Percentiles rank a stretch among this genome's conserved stretches.
Conservation (phyloP, 345 rosid genomes). For the Populus davidiana region DNA sequence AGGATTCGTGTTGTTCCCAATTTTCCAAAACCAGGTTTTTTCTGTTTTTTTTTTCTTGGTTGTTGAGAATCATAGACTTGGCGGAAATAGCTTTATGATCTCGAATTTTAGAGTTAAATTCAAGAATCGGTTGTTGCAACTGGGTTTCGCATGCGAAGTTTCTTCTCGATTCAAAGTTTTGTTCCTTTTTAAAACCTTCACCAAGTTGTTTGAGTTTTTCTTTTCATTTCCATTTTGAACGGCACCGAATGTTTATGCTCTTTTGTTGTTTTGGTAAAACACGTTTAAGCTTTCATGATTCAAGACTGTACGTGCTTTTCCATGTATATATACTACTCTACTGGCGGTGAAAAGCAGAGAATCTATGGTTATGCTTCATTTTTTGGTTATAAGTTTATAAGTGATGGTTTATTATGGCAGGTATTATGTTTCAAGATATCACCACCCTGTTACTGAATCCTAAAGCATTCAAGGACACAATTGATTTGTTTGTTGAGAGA, state of each 20-base stretch:
- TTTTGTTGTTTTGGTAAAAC: not conserved
- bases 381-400: not conserved
- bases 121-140: not conserved
- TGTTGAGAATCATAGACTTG: not conserved
- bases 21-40: slow-evolving; percentile 28
- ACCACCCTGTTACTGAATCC: slow-evolving; percentile 88
- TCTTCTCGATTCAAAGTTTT: not conserved
- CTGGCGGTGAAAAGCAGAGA: not conserved
- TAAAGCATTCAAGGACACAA: slow-evolving; percentile 80
- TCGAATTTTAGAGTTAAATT: too few species aligned
- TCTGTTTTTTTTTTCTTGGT: not conserved
- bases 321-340: not conserved
- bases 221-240: not conserved
- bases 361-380: not conserved
- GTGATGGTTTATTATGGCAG: slow-evolving; percentile 29
- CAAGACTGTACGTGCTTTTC: not conserved
- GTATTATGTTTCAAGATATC: slow-evolving; percentile 95
- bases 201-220: not conserved
- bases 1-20: slow-evolving; percentile 27
- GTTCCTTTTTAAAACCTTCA: not conserved
- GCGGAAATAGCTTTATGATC: not conserved
- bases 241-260: not conserved
- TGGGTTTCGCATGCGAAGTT: not conserved
- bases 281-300: not conserved
- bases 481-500: slow-evolving; percentile 90